Conservation (phyloP, 176 grass and related monocot species). For the bread wheat (Triticum aestivum) region DNA sequence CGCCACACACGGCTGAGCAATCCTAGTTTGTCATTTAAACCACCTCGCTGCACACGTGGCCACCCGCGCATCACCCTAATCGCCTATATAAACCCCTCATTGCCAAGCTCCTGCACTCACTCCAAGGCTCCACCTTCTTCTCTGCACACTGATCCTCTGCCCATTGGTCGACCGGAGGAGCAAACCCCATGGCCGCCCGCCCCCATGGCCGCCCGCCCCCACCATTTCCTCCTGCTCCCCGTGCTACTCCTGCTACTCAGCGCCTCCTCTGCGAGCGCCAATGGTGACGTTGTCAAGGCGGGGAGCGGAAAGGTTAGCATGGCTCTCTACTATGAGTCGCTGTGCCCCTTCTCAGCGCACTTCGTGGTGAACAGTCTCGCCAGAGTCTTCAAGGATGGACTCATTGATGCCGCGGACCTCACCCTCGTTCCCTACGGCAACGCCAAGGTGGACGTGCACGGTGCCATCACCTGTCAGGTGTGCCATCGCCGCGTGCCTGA, state of each 20-base stretch:
- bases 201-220: neutral
- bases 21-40: neutral
- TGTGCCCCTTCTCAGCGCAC: constrained; percentile 44
- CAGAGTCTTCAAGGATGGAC: constrained; percentile 40
- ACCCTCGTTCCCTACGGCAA: constrained; percentile 54
- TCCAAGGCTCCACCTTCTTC: neutral
- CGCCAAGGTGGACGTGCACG: constrained; percentile 20
- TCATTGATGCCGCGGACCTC: constrained; percentile 28
- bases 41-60: constrained; percentile 24
- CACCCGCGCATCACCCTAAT: neutral
- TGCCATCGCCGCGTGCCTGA: neutral
- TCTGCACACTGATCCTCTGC: neutral
- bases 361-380: constrained; percentile 49
- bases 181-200: neutral
- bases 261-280: neutral
- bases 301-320: constrained; percentile 29
- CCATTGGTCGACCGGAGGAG: neutral
- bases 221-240: neutral
- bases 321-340: constrained; percentile 55
- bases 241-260: constrained; percentile 11
- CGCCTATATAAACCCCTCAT: neutral
- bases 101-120: neutral
- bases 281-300: neutral
- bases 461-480: constrained; percentile 51
- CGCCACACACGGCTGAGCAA: neutral